Conservation (phyloP, 768 basidiomycete species). For the Paxillus ammoniavirescens region DNA sequence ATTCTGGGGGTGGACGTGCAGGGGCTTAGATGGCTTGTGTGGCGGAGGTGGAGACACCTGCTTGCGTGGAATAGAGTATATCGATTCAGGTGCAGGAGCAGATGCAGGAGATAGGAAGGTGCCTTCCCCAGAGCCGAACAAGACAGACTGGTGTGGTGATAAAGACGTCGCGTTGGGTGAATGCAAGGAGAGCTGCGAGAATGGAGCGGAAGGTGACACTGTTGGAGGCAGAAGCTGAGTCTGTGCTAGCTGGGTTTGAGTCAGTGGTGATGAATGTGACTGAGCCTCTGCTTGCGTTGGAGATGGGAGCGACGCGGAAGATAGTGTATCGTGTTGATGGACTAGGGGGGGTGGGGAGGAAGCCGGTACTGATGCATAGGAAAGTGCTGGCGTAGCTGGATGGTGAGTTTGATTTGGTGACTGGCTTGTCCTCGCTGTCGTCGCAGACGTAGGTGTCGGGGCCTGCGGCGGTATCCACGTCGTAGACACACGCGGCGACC, state of each 20-base stretch:
- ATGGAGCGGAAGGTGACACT: constrained; percentile 46
- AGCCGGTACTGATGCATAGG: background rate
- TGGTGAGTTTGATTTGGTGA: constrained; percentile 1
- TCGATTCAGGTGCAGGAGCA: background rate
- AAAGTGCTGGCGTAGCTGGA: background rate
- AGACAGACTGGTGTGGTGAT: constrained; percentile 8
- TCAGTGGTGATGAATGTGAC: background rate
- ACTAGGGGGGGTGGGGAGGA: background rate
- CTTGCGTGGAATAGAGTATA: background rate
- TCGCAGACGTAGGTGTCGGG: constrained; percentile 1
- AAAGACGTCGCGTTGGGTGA: constrained; percentile 26
- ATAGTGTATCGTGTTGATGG: background rate
- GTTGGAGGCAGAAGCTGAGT: constrained; percentile 5
- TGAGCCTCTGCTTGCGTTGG: background rate
- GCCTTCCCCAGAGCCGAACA: constrained; percentile 10
- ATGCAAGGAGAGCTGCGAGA: constrained; percentile 52
- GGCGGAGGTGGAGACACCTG: constrained; percentile 10
- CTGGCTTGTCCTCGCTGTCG: constrained; percentile 6
- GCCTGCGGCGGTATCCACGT: constrained; percentile 11
- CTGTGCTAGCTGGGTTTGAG: background rate
- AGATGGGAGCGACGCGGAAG: background rate
- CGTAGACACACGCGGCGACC: constrained; percentile 10
- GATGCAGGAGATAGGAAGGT: background rate
- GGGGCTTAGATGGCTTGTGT: constrained; percentile 24
- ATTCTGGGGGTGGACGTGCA: constrained; percentile 27